phyloP scores from a whole-genome alignment of 2,329 filamentous ascomycete species.

The Fusarium heterosporum region DNA sequence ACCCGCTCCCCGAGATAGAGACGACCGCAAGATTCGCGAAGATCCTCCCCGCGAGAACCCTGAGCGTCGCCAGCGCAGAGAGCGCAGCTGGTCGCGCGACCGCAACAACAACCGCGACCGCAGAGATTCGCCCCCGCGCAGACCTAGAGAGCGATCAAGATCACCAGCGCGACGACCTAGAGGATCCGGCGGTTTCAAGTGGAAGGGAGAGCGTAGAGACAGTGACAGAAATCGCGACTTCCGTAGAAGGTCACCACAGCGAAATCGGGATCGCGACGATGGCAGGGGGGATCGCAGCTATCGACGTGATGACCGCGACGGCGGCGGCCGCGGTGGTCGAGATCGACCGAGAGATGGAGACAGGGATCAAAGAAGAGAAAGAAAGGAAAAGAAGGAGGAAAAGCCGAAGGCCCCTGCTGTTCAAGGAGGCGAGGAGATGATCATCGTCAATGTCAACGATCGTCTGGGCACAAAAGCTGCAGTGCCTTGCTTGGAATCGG shows the following conservation, averaged over 20 bases:
- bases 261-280: slow-evolving; percentile 35
- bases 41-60: slow-evolving; percentile 15
- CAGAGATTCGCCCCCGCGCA: slow-evolving; percentile 32
- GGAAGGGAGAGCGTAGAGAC: slow-evolving; percentile 45
- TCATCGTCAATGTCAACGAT: slow-evolving; percentile 93
- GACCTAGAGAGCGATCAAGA: slow-evolving; percentile 43
- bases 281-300: slow-evolving; percentile 39
- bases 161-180: slow-evolving; percentile 39
- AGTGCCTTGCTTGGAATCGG: slow-evolving; percentile 87
- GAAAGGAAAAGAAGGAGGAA: slow-evolving; percentile 51
- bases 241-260: slow-evolving; percentile 42
- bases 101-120: slow-evolving; percentile 29
- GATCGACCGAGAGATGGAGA: slow-evolving; percentile 30
- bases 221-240: slow-evolving; percentile 42
- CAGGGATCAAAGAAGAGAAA: slow-evolving; percentile 50
- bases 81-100: slow-evolving; percentile 31
- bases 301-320: slow-evolving; percentile 42
- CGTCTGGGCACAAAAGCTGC: slow-evolving; percentile 95
- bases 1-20: slow-evolving; percentile 21
- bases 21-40: slow-evolving; percentile 13
- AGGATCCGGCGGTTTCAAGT: slow-evolving; percentile 45
- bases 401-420: slow-evolving; percentile 53
- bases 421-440: slow-evolving; percentile 78
- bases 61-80: slow-evolving; percentile 26
- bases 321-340: slow-evolving; percentile 36